A percentile compares a stretch with the other conserved stretches of the same genome.
phyloP scores from a whole-genome alignment of 352 stramenopile genomes.

The Phytophthora pseudosyringae region DNA sequence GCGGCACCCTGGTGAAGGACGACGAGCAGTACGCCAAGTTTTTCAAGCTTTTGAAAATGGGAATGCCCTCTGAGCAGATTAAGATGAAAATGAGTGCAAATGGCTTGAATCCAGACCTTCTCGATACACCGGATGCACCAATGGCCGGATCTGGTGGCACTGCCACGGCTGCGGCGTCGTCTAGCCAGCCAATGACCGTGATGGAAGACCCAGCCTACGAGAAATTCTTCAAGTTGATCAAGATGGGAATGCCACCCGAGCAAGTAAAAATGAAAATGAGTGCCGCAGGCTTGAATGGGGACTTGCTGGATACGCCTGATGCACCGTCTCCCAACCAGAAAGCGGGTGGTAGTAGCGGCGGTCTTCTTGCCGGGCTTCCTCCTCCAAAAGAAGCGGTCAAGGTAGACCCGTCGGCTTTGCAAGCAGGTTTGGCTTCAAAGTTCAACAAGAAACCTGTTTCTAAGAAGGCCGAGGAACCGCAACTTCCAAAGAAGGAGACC shows the following conservation, averaged over 20 bases:
- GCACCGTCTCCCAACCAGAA: constrained; percentile 77
- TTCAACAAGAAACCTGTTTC: constrained; percentile 40
- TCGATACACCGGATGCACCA: constrained; percentile 90
- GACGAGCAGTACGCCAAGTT: constrained; percentile 93
- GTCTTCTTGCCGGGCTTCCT: constrained; percentile 62
- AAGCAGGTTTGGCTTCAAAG: constrained; percentile 67
- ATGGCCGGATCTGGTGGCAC: constrained; percentile 61
- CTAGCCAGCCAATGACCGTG: constrained; percentile 62
- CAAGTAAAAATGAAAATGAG: constrained; percentile 95
- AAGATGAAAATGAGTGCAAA: constrained; percentile 96
- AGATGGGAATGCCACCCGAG: constrained; percentile 89
- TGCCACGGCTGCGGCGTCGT: constrained; percentile 1
- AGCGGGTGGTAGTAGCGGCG: constrained; percentile 19
- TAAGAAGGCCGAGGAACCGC: constrained; percentile 71
- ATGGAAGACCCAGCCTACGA: constrained; percentile 93
- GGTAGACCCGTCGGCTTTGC: constrained; percentile 64
- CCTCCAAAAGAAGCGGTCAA: constrained; percentile 72
- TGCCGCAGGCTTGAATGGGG: constrained; percentile 70
- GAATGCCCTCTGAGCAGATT: constrained; percentile 93
- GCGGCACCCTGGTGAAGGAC: constrained; percentile 62
- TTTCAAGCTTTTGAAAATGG: constrained; percentile 97
- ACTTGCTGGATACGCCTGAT: constrained; percentile 73
- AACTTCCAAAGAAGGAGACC: constrained; percentile 85
- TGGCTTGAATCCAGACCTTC: constrained; percentile 88
- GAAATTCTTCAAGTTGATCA: constrained; percentile 97